A percentile compares a stretch with the other conserved stretches of the same genome.
Conservation (phyloP, 305 asterid species). For the Solanum hybrid region DNA sequence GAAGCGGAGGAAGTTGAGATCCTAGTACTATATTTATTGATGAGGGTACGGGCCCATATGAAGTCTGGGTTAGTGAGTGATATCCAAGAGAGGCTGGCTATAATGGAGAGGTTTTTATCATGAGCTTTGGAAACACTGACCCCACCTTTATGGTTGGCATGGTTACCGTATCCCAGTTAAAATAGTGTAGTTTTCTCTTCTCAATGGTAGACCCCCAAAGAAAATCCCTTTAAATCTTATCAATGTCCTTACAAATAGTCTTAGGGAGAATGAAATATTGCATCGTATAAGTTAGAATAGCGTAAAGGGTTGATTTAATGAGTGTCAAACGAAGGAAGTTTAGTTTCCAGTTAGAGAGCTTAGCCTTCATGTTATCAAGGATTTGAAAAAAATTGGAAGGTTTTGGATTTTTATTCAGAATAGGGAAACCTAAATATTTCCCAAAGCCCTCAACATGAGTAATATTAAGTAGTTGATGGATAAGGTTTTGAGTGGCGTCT, state of each 20-base stretch:
- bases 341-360: not conserved
- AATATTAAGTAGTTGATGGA: not conserved
- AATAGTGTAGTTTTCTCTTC: not conserved
- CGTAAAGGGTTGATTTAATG: not conserved
- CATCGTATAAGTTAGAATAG: not conserved
- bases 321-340: not conserved
- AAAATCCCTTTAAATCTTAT: not conserved
- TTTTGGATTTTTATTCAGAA: not conserved
- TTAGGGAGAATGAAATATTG: not conserved
- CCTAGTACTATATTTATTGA: not conserved
- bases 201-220: not conserved
- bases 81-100: not conserved
- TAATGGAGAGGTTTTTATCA: not conserved
- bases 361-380: not conserved
- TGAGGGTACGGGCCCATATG: not conserved
- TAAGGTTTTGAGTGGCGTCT: not conserved
- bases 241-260: not conserved
- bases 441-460: not conserved
- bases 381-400: not conserved
- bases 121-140: not conserved
- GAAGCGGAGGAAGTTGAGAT: not conserved
- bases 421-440: not conserved
- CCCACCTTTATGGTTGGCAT: not conserved
- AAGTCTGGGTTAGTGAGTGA: not conserved
- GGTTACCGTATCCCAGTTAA: not conserved